Base-by-base conservation (phyloP, 805 yeast species). In the Diddensiella santjacobensis region DNA sequence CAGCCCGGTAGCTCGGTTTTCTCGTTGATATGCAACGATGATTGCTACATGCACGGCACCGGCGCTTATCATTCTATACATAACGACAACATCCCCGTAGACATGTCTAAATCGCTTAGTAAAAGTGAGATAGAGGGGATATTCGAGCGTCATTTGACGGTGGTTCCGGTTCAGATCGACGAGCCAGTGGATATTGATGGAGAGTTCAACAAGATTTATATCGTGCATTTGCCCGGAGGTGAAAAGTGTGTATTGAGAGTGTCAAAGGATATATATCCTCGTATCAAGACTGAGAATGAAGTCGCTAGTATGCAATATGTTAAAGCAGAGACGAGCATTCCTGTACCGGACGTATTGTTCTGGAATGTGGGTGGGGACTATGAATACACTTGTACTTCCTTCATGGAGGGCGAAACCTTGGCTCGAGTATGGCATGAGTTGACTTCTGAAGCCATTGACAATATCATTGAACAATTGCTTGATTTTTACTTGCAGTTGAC, bases 301-400 rank as follows among this genome's bases (percentile, higher is more conserved):
- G 24, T 38, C 5, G 41, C 20, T 6, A 18, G 41, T n/a, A 8
- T 38, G 22, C 5, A 38, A 38, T 6, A n/a, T 6, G 41, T 38
- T 10, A 6, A n/a, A 6, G 13, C 22, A 11, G n/a, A 20, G 8
- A 38, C 41, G 13, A 6, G 6, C 11, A n/a, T 38, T n/a, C 22
- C 41, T 18, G 41, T 38, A n/a, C 41, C 41, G 4, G 24, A 20
- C 10, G 41, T 38, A 6, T n/a, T 38, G 4, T 38, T 38, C 23
- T 38, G 13, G 11, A 26, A 10, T 8, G 31, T 26, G 8, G 11
- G 13, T 10, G 31, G 41, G 24, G 41, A 38, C 41, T 20, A 18
- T 19, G 44, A 40, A 22, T 40, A 40, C 18, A 22, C 20, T 5
- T 40, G 44, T 17, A 23, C 13, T n/a, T n/a, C 38, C 19, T 26